A percentile compares a stretch with the other conserved stretches of the same genome.
phyloP scores from a whole-genome alignment of 2,329 filamentous ascomycete species.

The Fusarium newnesense region DNA sequence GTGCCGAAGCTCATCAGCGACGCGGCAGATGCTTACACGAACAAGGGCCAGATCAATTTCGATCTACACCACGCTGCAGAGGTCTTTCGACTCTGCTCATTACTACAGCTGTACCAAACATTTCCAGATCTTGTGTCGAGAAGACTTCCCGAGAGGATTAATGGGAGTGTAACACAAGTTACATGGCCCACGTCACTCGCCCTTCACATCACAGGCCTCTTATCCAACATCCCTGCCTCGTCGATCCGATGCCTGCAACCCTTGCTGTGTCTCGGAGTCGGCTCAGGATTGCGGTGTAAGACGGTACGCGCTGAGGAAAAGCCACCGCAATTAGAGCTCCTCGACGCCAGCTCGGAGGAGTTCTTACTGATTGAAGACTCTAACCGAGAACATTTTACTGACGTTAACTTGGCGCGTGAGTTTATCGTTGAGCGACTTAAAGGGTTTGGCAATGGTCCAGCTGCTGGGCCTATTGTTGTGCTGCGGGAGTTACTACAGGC shows the following conservation, averaged over 20 bases:
- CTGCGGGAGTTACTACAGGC: slow-evolving; percentile 23
- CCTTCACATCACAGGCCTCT: slow-evolving; percentile 17
- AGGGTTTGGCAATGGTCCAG: neutral
- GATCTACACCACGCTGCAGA: slow-evolving; percentile 51
- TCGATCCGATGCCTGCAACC: slow-evolving; percentile 26
- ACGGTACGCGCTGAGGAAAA: slow-evolving; percentile 4
- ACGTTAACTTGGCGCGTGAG: slow-evolving; percentile 12
- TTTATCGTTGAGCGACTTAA: slow-evolving; percentile 23
- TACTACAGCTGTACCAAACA: slow-evolving; percentile 54
- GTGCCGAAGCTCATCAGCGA: slow-evolving; percentile 19
- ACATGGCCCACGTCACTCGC: slow-evolving; percentile 31
- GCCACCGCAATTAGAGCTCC: neutral
- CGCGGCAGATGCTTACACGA: neutral
- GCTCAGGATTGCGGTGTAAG: slow-evolving; percentile 20
- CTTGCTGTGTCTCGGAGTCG: slow-evolving; percentile 18
- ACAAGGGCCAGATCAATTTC: neutral
- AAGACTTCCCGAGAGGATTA: slow-evolving; percentile 40
- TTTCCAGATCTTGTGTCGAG: slow-evolving; percentile 49
- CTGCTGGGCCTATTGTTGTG: slow-evolving; percentile 20
- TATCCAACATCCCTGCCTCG: slow-evolving; percentile 5
- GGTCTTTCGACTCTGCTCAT: slow-evolving; percentile 50
- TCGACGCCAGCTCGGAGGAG: neutral
- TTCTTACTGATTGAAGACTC: neutral
- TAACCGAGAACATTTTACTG: neutral
- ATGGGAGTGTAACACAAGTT: slow-evolving; percentile 7